phyloP scores from a whole-genome alignment of 2,329 filamentous ascomycete genomes.

The Lachnellula willkommii region DNA sequence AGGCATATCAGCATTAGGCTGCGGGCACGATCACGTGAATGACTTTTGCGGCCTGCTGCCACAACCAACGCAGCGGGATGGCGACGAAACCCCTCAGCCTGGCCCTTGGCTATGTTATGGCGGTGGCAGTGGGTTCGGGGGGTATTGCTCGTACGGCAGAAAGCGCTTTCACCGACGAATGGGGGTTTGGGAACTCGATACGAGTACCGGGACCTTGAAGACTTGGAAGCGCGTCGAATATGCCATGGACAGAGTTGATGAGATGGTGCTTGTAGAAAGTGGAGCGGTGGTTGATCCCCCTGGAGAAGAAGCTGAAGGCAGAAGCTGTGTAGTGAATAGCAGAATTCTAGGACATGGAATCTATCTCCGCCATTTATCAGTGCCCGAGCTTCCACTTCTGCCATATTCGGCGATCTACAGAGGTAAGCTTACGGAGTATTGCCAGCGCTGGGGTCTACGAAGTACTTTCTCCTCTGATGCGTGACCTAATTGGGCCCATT shows the following conservation, averaged over 20 bases:
- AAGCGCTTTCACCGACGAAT: conserved; percentile 74
- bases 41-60: conserved; percentile 73
- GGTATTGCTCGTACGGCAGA: conserved; percentile 72
- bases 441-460: background rate
- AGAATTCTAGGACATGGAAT: too few species aligned
- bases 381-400: too few species aligned
- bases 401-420: too few species aligned
- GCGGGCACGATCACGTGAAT: conserved; percentile 80
- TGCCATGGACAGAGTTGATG: conserved; percentile 50
- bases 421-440: too few species aligned
- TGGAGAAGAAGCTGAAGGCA: conserved; percentile 20
- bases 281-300: conserved; percentile 23
- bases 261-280: conserved; percentile 44
- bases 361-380: too few species aligned
- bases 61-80: conserved; percentile 22
- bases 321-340: conserved; percentile 20
- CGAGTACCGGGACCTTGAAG: conserved; percentile 74
- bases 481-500: too few species aligned
- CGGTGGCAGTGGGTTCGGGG: conserved; percentile 82
- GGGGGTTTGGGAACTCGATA: conserved; percentile 84
- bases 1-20: conserved; percentile 66
- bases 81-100: conserved; percentile 37
- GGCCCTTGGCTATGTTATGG: conserved; percentile 95
- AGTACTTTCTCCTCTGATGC: too few species aligned
- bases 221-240: conserved; percentile 86